phyloP scores from a whole-genome alignment of 306 rosid genomes.

The Vigna trinervia region DNA sequence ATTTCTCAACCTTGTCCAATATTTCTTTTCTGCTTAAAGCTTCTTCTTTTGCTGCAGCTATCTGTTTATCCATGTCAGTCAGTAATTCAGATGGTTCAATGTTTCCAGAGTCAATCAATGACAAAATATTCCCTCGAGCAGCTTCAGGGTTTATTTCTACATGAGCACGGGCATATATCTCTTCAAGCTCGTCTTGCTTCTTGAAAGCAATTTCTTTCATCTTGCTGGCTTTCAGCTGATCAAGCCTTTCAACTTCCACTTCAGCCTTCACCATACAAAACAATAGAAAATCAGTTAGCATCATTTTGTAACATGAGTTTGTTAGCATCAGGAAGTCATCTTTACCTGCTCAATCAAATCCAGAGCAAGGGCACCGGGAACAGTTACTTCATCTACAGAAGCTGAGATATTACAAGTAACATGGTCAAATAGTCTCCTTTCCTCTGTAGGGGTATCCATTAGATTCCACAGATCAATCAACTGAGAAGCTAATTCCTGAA shows the following conservation, averaged over 20 bases:
- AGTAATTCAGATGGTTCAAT: conserved; percentile 82
- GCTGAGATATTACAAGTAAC: conserved; percentile 88
- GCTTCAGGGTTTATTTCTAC: conserved; percentile 80
- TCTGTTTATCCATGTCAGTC: conserved; percentile 90
- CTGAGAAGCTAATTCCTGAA: conserved; percentile 89
- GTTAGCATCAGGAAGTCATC: conserved; percentile 5
- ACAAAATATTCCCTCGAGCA: conserved; percentile 77
- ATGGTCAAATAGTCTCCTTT: conserved; percentile 83
- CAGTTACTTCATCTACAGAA: conserved; percentile 86
- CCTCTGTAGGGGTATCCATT: conserved; percentile 88
- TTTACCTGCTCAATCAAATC: conserved; percentile 87
- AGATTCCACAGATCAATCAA: conserved; percentile 93
- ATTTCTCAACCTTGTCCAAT: conserved; percentile 92
- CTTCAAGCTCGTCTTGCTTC: conserved; percentile 92
- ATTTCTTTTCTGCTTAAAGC: conserved; percentile 88
- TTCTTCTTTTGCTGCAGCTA: conserved; percentile 81
- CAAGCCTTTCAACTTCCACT: conserved; percentile 97
- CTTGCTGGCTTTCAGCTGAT: conserved; percentile 85
- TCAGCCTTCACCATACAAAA: conserved; percentile 67
- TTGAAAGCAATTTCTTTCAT: conserved; percentile 97
- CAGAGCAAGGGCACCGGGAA: conserved; percentile 88
- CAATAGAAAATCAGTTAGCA: conserved; percentile 34
- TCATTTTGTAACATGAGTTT: conserved; percentile 7
- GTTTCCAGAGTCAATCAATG: conserved; percentile 74
- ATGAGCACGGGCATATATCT: conserved; percentile 77